Conservation (phyloP, 148 eudicot species). For the Rhododendron molle region DNA sequence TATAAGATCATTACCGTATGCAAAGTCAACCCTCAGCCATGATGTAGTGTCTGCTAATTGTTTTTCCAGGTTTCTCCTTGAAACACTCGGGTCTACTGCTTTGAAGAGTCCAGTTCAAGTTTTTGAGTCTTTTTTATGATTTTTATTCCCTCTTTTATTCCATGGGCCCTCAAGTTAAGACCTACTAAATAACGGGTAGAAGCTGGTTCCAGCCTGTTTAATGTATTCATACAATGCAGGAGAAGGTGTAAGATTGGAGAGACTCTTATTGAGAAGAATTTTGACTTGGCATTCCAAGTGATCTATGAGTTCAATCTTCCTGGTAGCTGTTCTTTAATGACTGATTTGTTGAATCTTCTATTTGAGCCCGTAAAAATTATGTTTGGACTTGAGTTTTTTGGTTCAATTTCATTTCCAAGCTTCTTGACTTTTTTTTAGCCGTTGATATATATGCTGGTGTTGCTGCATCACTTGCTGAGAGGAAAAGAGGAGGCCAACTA, state of each 20-base stretch:
- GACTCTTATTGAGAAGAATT: slow-evolving; percentile 87
- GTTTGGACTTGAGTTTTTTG: neutral
- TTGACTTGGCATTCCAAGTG: slow-evolving; percentile 88
- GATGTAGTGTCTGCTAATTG: neutral
- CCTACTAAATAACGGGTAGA: neutral
- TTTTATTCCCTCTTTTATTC: neutral
- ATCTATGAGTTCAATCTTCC: slow-evolving; percentile 81
- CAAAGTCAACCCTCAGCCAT: neutral
- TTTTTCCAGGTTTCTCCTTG: neutral
- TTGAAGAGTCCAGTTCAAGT: neutral
- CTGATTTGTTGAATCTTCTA: slow-evolving; percentile 1
- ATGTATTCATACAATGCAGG: slow-evolving; percentile 43
- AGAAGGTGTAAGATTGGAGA: slow-evolving; percentile 94
- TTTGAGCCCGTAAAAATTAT: neutral
- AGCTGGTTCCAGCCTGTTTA: neutral
- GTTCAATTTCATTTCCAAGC: slow-evolving; percentile 13
- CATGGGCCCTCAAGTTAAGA: neutral
- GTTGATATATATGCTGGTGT: slow-evolving; percentile 99
- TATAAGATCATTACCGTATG: neutral
- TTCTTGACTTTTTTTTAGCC: slow-evolving; percentile 43
- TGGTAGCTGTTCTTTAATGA: slow-evolving; percentile 36
- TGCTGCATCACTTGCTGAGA: slow-evolving; percentile 98
- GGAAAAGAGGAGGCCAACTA: slow-evolving; percentile 85
- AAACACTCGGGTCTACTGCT: neutral
- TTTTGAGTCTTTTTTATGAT: neutral